Conservation (phyloP, 306 rosid species). For the Macrotyloma uniflorum region DNA sequence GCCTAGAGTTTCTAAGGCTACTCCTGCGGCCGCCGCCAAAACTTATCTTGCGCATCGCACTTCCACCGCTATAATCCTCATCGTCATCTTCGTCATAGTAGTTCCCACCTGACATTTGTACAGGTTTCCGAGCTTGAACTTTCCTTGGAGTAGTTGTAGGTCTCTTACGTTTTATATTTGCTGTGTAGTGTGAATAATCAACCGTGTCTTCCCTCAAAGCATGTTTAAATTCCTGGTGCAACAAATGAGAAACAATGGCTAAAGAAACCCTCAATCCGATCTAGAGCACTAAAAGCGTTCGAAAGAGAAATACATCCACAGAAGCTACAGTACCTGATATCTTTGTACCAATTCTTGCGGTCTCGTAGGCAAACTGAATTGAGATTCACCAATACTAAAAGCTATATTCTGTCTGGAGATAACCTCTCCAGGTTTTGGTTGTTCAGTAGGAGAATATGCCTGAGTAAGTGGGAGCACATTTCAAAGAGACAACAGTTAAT, state of each 20-base stretch:
- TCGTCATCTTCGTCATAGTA: constrained; percentile 61
- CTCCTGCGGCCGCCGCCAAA: constrained; percentile 74
- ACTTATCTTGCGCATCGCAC: constrained; percentile 58
- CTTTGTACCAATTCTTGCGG: constrained; percentile 75
- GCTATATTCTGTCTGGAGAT: constrained; percentile 78
- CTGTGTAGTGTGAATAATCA: constrained; percentile 82
- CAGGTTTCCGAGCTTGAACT: constrained; percentile 59
- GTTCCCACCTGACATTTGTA: constrained; percentile 48
- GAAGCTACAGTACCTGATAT: constrained; percentile 69
- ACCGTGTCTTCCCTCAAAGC: constrained; percentile 81
- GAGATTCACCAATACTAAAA: constrained; percentile 62
- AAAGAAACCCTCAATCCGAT: constrained; percentile 17
- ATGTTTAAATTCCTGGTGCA: constrained; percentile 82
- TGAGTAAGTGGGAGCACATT: constrained; percentile 39
- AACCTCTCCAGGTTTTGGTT: constrained; percentile 82
- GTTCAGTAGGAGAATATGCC: constrained; percentile 90
- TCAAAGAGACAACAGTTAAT: constrained; percentile 27
- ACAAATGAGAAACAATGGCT: constrained; percentile 32
- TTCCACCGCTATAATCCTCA: constrained; percentile 60
- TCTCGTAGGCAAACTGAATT: constrained; percentile 68
- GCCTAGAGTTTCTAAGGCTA: constrained; percentile 68
- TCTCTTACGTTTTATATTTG: constrained; percentile 84
- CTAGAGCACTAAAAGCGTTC: neutral
- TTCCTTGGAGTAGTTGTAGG: constrained; percentile 64
- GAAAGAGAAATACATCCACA: neutral